Evolutionary conservation across 2,329 filamentous ascomycete genomes (phyloP), one percentile per base, ranked within the genome.

Genomic region (Clonostachys byssicola): DNA sequence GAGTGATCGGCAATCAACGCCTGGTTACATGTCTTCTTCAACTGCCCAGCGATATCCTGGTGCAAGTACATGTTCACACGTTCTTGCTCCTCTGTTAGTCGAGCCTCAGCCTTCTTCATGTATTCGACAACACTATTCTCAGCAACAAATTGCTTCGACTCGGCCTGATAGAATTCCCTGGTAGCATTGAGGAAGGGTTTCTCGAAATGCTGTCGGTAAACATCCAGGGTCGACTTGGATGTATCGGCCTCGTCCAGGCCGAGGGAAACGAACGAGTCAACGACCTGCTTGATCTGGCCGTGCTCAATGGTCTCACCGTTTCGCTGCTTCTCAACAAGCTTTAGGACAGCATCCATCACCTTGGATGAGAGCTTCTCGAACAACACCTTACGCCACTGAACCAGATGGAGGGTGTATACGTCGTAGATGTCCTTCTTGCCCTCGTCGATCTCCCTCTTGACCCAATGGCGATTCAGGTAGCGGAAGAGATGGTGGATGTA

Each of bases 51-150:
- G 49, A 97, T 96, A 66, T 99, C 94, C 35, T 84, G 82, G 60
- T 97, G 90, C 42, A 99, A 77, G 61, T 95, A 99, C 61, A 97
- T 83, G 54, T 84, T 84, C 10, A 99, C 94, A 23, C 94, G 89
- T 62, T 92, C 89, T 70, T 95, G 94, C 67, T 99, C 94, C 67
- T 99, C 94, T 8, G 89, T 83, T 51, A 99, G 71, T 34, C 94
- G 85, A 40, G 83, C 71, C 70, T 97, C 92, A 1, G 94, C 95
- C 79, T 99, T 99, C 77, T 97, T 97, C 94, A 99, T 97, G 71
- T 97, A 99, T 63, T 99, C 94, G 34, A 99, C 92, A 5, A 99
- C 91, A 53, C 88, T 95, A 65, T 99, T 99, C 66, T 97, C 92
- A 12, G 91, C 89, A 34, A 99, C 83, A 62, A 99, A 99, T 53